A percentile compares a stretch with the other conserved stretches of the same genome.
Conservation (phyloP, 768 basidiomycete genomes). For the Russula virescens region DNA sequence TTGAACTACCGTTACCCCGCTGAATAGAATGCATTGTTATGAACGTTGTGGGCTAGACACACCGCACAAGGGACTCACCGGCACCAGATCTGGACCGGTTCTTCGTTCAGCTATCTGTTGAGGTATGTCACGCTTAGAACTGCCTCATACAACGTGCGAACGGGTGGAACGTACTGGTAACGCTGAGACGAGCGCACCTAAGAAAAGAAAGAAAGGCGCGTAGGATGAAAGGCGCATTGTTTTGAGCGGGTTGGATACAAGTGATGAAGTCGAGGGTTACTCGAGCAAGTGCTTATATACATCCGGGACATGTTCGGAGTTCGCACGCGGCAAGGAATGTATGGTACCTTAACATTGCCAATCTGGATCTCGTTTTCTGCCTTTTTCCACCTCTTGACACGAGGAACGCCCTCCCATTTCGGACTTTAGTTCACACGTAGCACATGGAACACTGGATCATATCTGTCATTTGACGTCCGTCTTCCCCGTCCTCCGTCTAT, state of each 20-base stretch:
- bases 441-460: too few species aligned
- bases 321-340: neutral
- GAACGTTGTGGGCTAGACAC: neutral
- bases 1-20: neutral
- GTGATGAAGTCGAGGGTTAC: neutral
- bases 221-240: slow-evolving; percentile 6
- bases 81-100: neutral
- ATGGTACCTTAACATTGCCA: too few species aligned
- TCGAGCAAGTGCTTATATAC: neutral
- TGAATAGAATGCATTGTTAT: neutral
- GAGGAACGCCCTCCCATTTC: too few species aligned
- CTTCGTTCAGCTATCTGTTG: neutral
- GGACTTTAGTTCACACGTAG: too few species aligned
- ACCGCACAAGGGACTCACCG: neutral
- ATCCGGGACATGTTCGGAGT: neutral
- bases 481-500: too few species aligned
- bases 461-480: too few species aligned
- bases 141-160: neutral
- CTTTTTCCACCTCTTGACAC: too few species aligned
- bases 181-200: neutral
- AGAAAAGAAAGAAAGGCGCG: neutral
- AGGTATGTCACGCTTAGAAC: neutral
- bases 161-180: neutral
- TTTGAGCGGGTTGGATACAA: neutral
- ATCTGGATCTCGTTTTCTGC: too few species aligned